phyloP scores from a whole-genome alignment of 75 land plant genomes.

The Pinus albicaulis region DNA sequence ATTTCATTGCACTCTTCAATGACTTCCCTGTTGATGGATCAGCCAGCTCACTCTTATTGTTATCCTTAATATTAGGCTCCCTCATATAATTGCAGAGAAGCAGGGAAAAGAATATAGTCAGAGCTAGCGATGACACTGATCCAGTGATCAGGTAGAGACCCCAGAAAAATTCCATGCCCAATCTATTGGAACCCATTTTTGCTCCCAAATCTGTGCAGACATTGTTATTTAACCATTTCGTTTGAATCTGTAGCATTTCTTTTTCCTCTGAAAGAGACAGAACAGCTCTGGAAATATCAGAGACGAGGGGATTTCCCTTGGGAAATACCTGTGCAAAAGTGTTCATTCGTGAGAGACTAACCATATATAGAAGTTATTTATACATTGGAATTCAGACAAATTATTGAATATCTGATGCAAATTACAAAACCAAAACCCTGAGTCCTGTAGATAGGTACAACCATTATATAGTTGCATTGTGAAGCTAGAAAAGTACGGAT shows the following conservation, averaged over 20 bases:
- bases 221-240: conserved; percentile 19
- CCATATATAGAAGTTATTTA: too few species aligned
- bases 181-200: conserved; percentile 9
- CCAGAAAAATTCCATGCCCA: conserved; percentile 48
- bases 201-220: conserved; percentile 3
- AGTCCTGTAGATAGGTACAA: not conserved
- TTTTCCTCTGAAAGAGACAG: conserved; percentile 34
- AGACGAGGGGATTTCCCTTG: conserved; percentile 45
- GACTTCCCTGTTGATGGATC: too few species aligned
- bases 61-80: too few species aligned
- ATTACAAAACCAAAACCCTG: not conserved
- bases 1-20: too few species aligned
- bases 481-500: not conserved
- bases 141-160: conserved; percentile 52
- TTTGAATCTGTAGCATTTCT: conserved; percentile 13
- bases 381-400: too few species aligned
- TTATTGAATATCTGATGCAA: not conserved
- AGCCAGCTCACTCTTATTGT: too few species aligned
- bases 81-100: too few species aligned
- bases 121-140: conserved; percentile 25
- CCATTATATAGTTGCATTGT: not conserved
- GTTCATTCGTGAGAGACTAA: too few species aligned
- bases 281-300: conserved; percentile 37
- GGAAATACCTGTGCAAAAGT: conserved; percentile 30
- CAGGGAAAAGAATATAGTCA: not conserved